Percentiles rank a stretch among this genome's conserved stretches.
phyloP scores from a whole-genome alignment of 345 rosid genomes.

The Lepidium aucheri region DNA sequence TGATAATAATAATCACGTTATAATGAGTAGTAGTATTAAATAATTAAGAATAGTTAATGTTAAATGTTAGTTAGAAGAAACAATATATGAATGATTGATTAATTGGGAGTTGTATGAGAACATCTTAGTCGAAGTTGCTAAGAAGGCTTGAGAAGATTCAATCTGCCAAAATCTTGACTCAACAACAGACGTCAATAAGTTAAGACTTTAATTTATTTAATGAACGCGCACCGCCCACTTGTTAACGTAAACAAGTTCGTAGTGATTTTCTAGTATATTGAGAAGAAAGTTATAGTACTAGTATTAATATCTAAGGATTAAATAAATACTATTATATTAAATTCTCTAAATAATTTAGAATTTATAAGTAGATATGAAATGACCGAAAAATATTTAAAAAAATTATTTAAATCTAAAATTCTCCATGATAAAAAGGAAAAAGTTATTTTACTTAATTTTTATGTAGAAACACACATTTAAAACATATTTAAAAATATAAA shows the following conservation, averaged over 20 bases:
- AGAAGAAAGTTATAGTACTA: no score
- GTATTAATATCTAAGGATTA: no score
- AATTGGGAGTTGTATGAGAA: background rate
- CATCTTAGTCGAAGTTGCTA: slow-evolving; percentile 6
- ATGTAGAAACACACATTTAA: no score
- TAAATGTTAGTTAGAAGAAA: background rate
- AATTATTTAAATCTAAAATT: no score
- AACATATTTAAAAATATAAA: no score
- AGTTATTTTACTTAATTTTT: no score
- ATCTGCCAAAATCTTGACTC: slow-evolving; percentile 23
- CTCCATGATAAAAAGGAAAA: no score
- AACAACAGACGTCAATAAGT: slow-evolving; percentile 26
- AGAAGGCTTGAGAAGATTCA: background rate
- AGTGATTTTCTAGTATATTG: background rate
- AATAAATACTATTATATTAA: no score
- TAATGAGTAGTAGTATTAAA: no score
- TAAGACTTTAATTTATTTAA: background rate
- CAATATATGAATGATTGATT: background rate
- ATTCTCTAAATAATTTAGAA: no score
- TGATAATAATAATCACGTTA: background rate
- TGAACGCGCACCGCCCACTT: background rate
- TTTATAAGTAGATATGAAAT: no score
- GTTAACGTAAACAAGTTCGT: background rate
- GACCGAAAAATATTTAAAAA: no score
- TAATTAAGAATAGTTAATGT: background rate